Percentiles rank a stretch among this genome's conserved stretches.
Conservation (phyloP, 768 basidiomycete genomes). For the Kwoniella shandongensis region DNA sequence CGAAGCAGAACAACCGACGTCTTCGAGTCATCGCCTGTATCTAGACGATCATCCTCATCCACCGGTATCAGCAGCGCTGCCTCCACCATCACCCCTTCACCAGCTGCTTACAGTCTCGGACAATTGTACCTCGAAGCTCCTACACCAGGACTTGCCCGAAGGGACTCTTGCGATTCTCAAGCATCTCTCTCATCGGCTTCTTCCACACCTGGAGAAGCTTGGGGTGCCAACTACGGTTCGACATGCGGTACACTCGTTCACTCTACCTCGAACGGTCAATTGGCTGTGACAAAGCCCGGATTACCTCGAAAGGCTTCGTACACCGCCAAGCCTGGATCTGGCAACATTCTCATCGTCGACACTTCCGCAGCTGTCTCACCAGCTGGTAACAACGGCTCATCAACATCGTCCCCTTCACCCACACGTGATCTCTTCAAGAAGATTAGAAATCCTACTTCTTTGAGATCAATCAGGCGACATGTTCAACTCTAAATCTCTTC, state of each 20-base stretch:
- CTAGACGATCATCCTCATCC: conserved; percentile 14
- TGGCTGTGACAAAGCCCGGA: conserved; percentile 30
- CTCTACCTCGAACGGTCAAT: conserved; percentile 29
- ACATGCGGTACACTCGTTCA: conserved; percentile 29
- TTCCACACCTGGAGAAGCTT: conserved; percentile 28
- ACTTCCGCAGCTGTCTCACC: conserved; percentile 12
- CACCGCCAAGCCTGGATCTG: conserved; percentile 34
- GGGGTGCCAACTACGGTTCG: conserved; percentile 21
- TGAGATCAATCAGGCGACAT: conserved; percentile 24
- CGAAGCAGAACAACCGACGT: conserved; percentile 17
- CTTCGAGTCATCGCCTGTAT: conserved; percentile 16
- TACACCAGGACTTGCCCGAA: conserved; percentile 40
- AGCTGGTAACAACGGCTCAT: background rate
- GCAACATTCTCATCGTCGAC: conserved; percentile 33
- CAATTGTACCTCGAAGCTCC: conserved; percentile 43
- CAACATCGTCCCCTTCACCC: conserved; percentile 22
- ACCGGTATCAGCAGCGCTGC: background rate
- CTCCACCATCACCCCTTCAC: conserved; percentile 9
- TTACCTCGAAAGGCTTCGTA: conserved; percentile 46
- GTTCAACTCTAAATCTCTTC: conserved; percentile 13
- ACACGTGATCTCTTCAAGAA: conserved; percentile 28
- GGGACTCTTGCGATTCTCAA: conserved; percentile 36
- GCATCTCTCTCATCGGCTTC: conserved; percentile 20
- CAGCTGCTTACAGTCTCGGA: conserved; percentile 18
- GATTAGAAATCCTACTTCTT: conserved; percentile 23